These are phyloP conservation scores for Theobroma grandiflorum DNA, from an alignment of 441 rosid species.

Conservation along the genomic window DNA sequence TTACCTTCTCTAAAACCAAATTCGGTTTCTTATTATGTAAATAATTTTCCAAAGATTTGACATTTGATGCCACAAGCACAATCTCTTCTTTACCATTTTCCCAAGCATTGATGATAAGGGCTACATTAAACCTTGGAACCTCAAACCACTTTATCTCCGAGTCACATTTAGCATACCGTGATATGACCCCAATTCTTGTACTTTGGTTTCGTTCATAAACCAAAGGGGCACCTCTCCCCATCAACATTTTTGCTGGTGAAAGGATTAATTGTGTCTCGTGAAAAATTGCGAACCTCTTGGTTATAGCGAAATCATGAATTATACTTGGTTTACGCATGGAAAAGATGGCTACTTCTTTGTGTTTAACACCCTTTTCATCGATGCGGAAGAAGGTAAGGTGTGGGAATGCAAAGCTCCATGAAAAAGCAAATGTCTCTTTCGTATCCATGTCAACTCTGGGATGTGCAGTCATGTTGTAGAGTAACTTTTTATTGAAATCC, in stretches of 20 bases:
- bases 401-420: conserved; percentile 32
- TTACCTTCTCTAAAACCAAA: conserved; percentile 38
- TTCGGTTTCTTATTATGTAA: conserved; percentile 25
- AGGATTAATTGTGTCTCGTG: conserved; percentile 34
- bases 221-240: conserved; percentile 33
- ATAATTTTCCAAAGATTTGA: conserved; percentile 26
- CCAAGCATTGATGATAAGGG: conserved; percentile 49
- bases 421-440: conserved; percentile 39
- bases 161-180: conserved; percentile 31
- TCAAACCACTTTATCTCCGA: conserved; percentile 37
- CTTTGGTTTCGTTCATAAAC: conserved; percentile 29
- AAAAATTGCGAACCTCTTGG: conserved; percentile 40
- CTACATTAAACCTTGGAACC: conserved; percentile 36
- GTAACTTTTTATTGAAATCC: conserved; percentile 20
- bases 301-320: conserved; percentile 47
- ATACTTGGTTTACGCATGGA: conserved; percentile 37
- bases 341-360: conserved; percentile 35
- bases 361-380: conserved; percentile 36
- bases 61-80: conserved; percentile 43
- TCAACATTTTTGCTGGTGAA: conserved; percentile 21
- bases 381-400: conserved; percentile 41
- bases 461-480: conserved; percentile 49
- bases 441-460: conserved; percentile 41
- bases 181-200: conserved; percentile 41
- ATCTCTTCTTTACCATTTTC: conserved; percentile 41